Base-by-base conservation (phyloP, 2,329 filamentous ascomycete species). In the Rachicladosporium sp. region DNA sequence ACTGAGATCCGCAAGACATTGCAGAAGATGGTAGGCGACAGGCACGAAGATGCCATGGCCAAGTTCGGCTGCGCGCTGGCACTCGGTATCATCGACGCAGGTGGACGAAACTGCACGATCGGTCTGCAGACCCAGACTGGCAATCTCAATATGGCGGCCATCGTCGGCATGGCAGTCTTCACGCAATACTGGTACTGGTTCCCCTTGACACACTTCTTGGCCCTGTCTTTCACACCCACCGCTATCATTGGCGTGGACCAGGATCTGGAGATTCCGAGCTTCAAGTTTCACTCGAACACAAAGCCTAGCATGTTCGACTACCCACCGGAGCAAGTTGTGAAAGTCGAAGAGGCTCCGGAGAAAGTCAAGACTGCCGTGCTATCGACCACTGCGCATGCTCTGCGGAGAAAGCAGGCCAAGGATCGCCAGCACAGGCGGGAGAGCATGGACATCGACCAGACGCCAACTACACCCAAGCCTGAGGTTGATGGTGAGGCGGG, bases 101-200 rank as follows among this genome's bases (percentile, higher is more conserved):
- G 93, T 59, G 91, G 91, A 36, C 83, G 93, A 45, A 98, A 98
- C 67, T 98, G 91, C 71, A 95, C 91, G 11, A 96, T 98, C 51
- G 89, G 89, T 23, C 73, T 98, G 31, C 91, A 98, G 63, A 98
- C 91, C 1, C 91, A 94, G 65, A 95, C 89, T 1, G 93, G 93
- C 48, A 98, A 95, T 59, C 77, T 98, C 50, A 96, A 98, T 70
- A 95, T 98, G 88, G 79, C 88, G 11, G 93, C 86, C 45, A 93
- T 98, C 50, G 88, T 98, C 11, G 93, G 91, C 50, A 94, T 94
- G 79, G 89, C 87, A 21, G 83, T 98, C 39, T 98, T 98, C 66
- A 93, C 88, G 6, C 91, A 98, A 61, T 98, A 98, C 69, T 98
- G 91, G 91, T 98, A 98, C 69, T 98, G 91, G 91, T 98, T 98